These are phyloP conservation scores for Magnusiomyces suaveolens DNA, from an alignment of 1,139 yeast genomes.

Conservation along the genomic window DNA sequence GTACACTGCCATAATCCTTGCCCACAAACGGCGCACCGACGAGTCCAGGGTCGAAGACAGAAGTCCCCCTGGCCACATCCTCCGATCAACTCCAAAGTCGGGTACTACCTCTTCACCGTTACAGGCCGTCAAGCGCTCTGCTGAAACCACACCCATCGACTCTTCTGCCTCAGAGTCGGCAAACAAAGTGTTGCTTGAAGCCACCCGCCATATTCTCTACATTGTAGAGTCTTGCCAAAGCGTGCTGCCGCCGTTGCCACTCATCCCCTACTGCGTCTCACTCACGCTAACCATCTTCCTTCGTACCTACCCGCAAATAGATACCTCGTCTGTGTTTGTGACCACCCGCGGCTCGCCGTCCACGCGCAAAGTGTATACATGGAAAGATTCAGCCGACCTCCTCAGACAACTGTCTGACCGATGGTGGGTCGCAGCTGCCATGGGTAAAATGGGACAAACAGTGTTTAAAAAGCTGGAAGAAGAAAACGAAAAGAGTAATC, in stretches of 20 bases:
- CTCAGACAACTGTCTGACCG: conserved; percentile 27
- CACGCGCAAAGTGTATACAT: conserved; percentile 21
- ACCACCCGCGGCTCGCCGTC: not conserved
- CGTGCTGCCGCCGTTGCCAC: conserved; percentile 27
- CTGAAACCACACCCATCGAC: not conserved
- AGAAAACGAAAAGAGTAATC: conserved; percentile 7
- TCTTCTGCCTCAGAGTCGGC: not conserved
- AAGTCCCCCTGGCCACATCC: conserved; percentile 5
- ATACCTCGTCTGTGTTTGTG: conserved; percentile 12
- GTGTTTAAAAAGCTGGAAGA: conserved; percentile 26
- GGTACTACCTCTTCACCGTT: not conserved
- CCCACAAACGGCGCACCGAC: conserved; percentile 26
- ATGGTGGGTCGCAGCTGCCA: conserved; percentile 35
- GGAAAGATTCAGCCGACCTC: conserved; percentile 26
- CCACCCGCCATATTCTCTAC: conserved; percentile 28
- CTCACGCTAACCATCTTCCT: conserved; percentile 31
- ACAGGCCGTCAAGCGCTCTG: not conserved
- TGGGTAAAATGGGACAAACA: conserved; percentile 32
- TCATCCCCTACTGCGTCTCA: conserved; percentile 30
- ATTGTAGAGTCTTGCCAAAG: conserved; percentile 21
- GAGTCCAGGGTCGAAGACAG: conserved; percentile 5
- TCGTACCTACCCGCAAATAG: conserved; percentile 27
- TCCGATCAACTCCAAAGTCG: not conserved
- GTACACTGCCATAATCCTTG: conserved; percentile 27
- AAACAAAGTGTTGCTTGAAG: conserved; percentile 19